Percentiles rank a stretch among this genome's conserved stretches.
Evolutionary conservation across 2,329 filamentous ascomycete species (phyloP).

Genomic region (Phyllosticta citriasiana): DNA sequence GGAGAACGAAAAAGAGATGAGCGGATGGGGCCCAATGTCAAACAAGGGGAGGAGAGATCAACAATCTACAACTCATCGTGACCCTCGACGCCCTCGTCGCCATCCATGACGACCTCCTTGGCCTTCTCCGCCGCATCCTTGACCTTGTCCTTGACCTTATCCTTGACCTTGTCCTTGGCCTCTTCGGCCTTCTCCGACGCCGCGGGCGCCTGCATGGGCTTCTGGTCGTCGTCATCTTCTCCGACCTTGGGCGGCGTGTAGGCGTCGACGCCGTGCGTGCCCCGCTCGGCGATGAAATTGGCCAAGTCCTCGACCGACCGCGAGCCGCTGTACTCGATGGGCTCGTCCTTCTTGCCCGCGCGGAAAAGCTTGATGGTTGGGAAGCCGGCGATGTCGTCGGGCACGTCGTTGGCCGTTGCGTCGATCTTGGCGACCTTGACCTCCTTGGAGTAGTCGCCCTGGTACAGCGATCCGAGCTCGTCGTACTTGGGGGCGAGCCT

Average conservation of each 20-base stretch:
- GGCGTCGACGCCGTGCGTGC: constrained; percentile 73
- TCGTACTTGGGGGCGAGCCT: constrained; percentile 59
- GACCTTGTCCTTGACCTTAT: constrained; percentile 24
- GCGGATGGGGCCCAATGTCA: too few relatives aligned
- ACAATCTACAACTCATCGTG: constrained; percentile 67
- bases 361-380: constrained; percentile 98
- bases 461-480: constrained; percentile 49
- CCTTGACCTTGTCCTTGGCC: constrained; percentile 24
- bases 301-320: constrained; percentile 87
- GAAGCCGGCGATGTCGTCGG: constrained; percentile 94
- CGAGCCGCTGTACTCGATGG: constrained; percentile 77
- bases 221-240: constrained; percentile 36
- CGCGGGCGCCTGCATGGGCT: constrained; percentile 35
- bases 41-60: background rate
- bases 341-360: constrained; percentile 75
- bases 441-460: constrained; percentile 43
- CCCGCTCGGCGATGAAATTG: constrained; percentile 89
- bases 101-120: constrained; percentile 20
- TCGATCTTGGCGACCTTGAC: constrained; percentile 81
- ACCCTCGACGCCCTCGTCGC: constrained; percentile 22
- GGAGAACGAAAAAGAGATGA: background rate
- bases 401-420: constrained; percentile 90
- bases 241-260: constrained; percentile 44
- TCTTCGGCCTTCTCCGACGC: constrained; percentile 29
- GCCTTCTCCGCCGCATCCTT: constrained; percentile 24